These are phyloP conservation scores for Calycina marina DNA, from an alignment of 2,329 filamentous ascomycete species.

Conservation along the genomic window DNA sequence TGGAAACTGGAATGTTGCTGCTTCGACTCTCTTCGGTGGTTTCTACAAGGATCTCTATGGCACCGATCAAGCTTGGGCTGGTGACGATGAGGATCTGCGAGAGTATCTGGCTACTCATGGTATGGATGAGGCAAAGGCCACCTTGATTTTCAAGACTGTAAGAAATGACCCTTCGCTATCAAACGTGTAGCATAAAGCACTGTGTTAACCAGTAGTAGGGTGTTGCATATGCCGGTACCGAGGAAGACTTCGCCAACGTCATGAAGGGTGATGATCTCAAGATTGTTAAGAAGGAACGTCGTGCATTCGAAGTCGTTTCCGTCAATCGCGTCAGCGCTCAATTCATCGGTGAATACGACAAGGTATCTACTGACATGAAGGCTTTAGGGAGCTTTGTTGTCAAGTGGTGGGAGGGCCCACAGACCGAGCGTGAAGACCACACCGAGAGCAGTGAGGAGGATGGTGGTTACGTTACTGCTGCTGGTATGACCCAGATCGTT, in stretches of 20 bases:
- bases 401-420: constrained; percentile 28
- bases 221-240: constrained; percentile 26
- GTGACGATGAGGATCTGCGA: no score
- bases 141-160: constrained; percentile 29
- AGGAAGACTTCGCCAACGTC: constrained; percentile 21
- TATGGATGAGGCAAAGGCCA: constrained; percentile 26
- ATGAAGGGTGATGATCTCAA: constrained; percentile 22
- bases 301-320: constrained; percentile 44
- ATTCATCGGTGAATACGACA: constrained; percentile 29
- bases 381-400: constrained; percentile 32
- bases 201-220: no score
- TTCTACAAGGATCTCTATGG: constrained; percentile 10
- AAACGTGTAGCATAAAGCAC: no score
- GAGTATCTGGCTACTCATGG: no score
- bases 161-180: no score
- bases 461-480: constrained; percentile 12
- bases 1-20: constrained; percentile 68
- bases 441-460: constrained; percentile 14
- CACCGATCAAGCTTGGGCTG: constrained; percentile 6
- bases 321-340: constrained; percentile 32
- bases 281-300: constrained; percentile 32
- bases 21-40: constrained; percentile 52
- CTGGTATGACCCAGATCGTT: neutral
- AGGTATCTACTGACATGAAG: constrained; percentile 23
- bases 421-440: constrained; percentile 12